Conservation (phyloP, 257 asterid species). For the Anisodus tanguticus region DNA sequence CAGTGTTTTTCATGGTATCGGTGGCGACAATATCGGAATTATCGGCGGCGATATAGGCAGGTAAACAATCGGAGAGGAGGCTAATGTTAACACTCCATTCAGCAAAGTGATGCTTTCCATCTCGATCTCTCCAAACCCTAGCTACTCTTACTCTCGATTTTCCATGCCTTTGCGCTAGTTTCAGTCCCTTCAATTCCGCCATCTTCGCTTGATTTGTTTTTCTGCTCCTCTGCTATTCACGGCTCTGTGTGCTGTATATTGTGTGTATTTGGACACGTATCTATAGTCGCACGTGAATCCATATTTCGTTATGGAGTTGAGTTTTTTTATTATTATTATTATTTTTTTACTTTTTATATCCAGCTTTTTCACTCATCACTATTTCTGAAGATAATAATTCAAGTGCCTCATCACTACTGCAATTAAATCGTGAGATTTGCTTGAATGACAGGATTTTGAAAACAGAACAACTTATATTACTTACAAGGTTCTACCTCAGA, state of each 20-base stretch:
- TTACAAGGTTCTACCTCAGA: too few species aligned
- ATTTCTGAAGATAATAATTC: too few species aligned
- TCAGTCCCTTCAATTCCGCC: slow-evolving; percentile 43
- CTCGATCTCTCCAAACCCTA: slow-evolving; percentile 70
- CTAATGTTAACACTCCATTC: slow-evolving; percentile 90
- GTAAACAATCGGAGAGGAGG: slow-evolving; percentile 85
- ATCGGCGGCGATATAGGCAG: slow-evolving; percentile 70
- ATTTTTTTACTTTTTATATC: too few species aligned
- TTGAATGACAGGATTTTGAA: too few species aligned
- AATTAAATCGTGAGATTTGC: too few species aligned
- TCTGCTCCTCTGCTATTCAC: not conserved
- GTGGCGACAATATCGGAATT: slow-evolving; percentile 89
- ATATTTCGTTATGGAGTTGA: too few species aligned
- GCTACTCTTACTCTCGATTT: slow-evolving; percentile 87
- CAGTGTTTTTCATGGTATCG: slow-evolving; percentile 96
- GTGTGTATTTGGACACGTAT: not conserved
- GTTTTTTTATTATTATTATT: too few species aligned
- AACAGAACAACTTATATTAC: too few species aligned
- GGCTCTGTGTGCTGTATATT: not conserved
- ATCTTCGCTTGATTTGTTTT: not conserved
- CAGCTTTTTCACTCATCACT: too few species aligned
- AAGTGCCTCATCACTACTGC: too few species aligned
- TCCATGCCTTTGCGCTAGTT: slow-evolving; percentile 86
- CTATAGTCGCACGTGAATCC: too few species aligned
- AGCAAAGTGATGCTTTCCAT: slow-evolving; percentile 68